These are phyloP conservation scores for Aegilops tauschii DNA, from an alignment of 176 grass and related monocot species.

Conservation along the genomic window DNA sequence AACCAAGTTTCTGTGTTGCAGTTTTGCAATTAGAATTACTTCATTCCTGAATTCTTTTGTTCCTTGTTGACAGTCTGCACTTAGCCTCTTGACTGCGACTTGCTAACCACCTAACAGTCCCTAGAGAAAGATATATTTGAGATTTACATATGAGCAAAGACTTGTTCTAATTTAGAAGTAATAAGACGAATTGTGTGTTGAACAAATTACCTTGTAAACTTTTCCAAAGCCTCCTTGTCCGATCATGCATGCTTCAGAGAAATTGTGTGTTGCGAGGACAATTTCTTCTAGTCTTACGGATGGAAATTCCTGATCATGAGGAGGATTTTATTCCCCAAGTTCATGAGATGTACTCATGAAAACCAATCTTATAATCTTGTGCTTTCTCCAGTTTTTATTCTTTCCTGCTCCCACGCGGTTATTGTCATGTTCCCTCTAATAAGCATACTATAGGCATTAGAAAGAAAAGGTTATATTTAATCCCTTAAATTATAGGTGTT, in stretches of 20 bases:
- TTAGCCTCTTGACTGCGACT: neutral
- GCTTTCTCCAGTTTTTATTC: neutral
- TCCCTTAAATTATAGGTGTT: neutral
- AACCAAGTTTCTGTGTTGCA: neutral
- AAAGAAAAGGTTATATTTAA: neutral
- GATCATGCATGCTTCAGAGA: constrained; percentile 6
- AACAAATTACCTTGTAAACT: constrained; percentile 31
- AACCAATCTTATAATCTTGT: neutral
- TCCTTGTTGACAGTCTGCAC: neutral
- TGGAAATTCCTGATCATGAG: constrained; percentile 1
- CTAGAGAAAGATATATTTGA: neutral
- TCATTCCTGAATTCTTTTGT: neutral
- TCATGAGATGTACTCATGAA: neutral
- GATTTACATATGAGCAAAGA: neutral
- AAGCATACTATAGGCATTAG: neutral
- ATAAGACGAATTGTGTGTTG: neutral
- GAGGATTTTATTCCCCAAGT: neutral
- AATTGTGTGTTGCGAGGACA: constrained; percentile 9
- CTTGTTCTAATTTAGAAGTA: neutral
- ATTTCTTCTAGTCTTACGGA: constrained; percentile 20
- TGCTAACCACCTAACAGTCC: neutral
- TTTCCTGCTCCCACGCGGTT: neutral
- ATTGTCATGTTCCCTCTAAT: neutral
- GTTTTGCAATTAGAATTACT: neutral
- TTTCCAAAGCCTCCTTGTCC: constrained; percentile 39